Percentiles rank a stretch among this genome's conserved stretches.
These are phyloP conservation scores for Alternaria panax DNA, from an alignment of 2,329 filamentous ascomycete genomes.

Conservation along the genomic window DNA sequence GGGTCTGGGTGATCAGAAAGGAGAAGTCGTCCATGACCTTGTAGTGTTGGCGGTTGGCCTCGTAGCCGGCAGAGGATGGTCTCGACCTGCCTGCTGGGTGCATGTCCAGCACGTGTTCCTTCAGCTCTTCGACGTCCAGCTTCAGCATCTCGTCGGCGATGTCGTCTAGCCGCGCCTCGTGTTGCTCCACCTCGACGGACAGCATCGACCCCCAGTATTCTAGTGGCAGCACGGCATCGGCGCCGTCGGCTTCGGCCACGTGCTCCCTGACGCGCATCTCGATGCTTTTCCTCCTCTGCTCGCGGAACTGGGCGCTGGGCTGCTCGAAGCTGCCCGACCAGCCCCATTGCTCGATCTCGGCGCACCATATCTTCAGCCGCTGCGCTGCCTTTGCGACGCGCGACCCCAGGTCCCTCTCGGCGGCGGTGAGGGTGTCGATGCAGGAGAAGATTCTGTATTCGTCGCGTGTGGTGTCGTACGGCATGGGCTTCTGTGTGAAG, in stretches of 20 bases:
- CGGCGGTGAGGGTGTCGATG: slow-evolving; percentile 67
- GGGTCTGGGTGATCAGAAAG: slow-evolving; percentile 87
- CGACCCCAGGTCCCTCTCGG: slow-evolving; percentile 75
- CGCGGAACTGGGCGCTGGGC: slow-evolving; percentile 41
- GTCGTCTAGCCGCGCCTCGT: slow-evolving; percentile 76
- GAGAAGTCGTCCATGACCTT: slow-evolving; percentile 86
- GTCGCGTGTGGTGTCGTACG: slow-evolving; percentile 52
- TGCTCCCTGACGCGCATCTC: slow-evolving; percentile 44
- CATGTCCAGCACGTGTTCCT: slow-evolving; percentile 82
- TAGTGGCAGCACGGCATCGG: slow-evolving; percentile 34
- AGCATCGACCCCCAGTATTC: slow-evolving; percentile 76
- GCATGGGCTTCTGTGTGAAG: slow-evolving; percentile 54
- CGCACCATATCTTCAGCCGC: slow-evolving; percentile 75
- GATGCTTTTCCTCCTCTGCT: slow-evolving; percentile 41
- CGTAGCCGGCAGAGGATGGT: slow-evolving; percentile 55
- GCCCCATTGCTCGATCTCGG: slow-evolving; percentile 71
- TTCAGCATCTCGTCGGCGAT: slow-evolving; percentile 74
- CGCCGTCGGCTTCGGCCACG: slow-evolving; percentile 32
- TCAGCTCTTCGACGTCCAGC: slow-evolving; percentile 84
- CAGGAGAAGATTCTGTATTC: slow-evolving; percentile 58
- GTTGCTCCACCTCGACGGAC: slow-evolving; percentile 67
- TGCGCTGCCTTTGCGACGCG: slow-evolving; percentile 74
- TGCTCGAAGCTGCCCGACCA: slow-evolving; percentile 62
- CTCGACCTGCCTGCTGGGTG: slow-evolving; percentile 63
- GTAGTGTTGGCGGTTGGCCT: slow-evolving; percentile 56